Percentiles rank a stretch among this genome's conserved stretches.
Conservation (phyloP, 2,329 filamentous ascomycete species). For the Basipetospora chlamydospora region DNA sequence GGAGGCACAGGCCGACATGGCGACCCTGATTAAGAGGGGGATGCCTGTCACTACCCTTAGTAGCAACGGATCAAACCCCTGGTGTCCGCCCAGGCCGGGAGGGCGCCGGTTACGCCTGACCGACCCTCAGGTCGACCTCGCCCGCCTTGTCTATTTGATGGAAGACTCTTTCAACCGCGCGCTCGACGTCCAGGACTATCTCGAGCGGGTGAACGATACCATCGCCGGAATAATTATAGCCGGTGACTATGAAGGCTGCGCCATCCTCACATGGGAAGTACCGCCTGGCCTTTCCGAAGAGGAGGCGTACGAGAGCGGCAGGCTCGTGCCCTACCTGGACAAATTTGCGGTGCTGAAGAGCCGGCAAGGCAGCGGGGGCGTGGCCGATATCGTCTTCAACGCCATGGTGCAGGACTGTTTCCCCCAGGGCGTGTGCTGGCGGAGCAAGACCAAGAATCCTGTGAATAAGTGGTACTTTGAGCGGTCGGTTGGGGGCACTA, state of each 20-base stretch:
- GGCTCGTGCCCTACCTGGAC: slow-evolving; percentile 84
- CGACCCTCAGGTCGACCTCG: slow-evolving; percentile 69
- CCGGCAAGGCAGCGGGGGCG: slow-evolving; percentile 78
- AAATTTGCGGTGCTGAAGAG: slow-evolving; percentile 90
- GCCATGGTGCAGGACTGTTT: slow-evolving; percentile 87
- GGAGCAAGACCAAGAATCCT: slow-evolving; percentile 77
- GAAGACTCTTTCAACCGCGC: slow-evolving; percentile 84
- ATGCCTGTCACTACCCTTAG: slow-evolving; percentile 67
- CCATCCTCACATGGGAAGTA: slow-evolving; percentile 86
- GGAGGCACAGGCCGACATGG: slow-evolving; percentile 16
- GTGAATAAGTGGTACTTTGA: slow-evolving; percentile 99
- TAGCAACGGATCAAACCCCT: slow-evolving; percentile 28
- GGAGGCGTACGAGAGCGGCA: slow-evolving; percentile 35
- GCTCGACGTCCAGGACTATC: slow-evolving; percentile 70
- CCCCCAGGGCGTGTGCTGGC: slow-evolving; percentile 80
- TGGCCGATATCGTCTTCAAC: slow-evolving; percentile 93
- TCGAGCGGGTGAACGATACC: slow-evolving; percentile 63
- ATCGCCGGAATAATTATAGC: slow-evolving; percentile 89
- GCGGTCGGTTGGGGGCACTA: slow-evolving; percentile 58
- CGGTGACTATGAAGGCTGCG: slow-evolving; percentile 90
- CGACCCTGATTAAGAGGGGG: slow-evolving; percentile 80
- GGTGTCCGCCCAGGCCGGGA: slow-evolving; percentile 50
- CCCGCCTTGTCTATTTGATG: slow-evolving; percentile 71
- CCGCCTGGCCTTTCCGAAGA: slow-evolving; percentile 46
- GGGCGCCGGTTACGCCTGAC: slow-evolving; percentile 52